phyloP scores from a whole-genome alignment of 768 basidiomycete genomes.

The Mrakia hoshinonis region DNA sequence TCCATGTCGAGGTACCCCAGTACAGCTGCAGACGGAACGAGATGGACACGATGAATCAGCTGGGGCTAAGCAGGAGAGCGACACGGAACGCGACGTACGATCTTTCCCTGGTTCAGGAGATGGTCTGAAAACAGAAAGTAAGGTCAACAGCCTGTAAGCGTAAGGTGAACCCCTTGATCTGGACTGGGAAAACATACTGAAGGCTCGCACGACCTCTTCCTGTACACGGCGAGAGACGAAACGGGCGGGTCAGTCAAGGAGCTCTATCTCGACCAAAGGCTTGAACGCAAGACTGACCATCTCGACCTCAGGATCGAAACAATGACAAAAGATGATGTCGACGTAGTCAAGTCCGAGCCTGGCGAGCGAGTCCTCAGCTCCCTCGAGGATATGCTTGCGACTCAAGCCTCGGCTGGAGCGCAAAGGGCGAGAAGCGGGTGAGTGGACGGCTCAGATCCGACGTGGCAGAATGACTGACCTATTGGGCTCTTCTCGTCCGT shows the following conservation, averaged over 20 bases:
- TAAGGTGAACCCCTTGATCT: neutral
- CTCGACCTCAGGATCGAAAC: conserved; percentile 12
- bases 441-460: conserved; percentile 22
- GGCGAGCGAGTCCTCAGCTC: conserved; percentile 56
- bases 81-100: neutral
- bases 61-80: neutral
- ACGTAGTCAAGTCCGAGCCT: conserved; percentile 68
- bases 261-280: neutral
- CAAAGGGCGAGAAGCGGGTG: neutral
- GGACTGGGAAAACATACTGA: neutral
- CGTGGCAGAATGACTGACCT: conserved; percentile 56
- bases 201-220: conserved; percentile 1
- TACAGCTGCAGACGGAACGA: neutral
- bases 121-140: neutral
- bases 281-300: neutral
- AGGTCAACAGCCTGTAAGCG: too few species aligned
- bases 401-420: conserved; percentile 33
- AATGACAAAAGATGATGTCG: conserved; percentile 43
- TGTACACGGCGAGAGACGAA: neutral
- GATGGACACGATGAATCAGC: neutral
- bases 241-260: neutral
- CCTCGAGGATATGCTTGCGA: conserved; percentile 50
- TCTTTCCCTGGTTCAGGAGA: conserved; percentile 5
- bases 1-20: conserved; percentile 10
- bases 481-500: conserved; percentile 39